phyloP scores from a whole-genome alignment of 805 yeast species.

The Allodekkera sacchari region DNA sequence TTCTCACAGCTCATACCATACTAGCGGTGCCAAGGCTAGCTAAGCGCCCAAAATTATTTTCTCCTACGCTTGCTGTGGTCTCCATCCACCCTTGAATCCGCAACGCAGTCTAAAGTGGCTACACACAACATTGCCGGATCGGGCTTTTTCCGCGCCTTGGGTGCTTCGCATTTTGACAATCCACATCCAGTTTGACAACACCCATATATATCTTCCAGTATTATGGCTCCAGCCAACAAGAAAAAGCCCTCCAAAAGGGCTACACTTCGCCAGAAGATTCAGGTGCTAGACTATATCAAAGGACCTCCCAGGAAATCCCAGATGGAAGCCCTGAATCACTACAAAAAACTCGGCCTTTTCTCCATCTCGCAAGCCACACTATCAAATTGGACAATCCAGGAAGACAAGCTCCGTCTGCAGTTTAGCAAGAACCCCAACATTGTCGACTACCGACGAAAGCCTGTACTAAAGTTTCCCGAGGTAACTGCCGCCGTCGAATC shows the following conservation, averaged over 20 bases:
- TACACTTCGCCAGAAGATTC: constrained; percentile 23
- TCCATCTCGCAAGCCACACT: constrained; percentile 28
- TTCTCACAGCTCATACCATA: too few species aligned
- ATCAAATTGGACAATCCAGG: constrained; percentile 25
- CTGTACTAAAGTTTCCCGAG: constrained; percentile 27
- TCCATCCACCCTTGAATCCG: too few species aligned
- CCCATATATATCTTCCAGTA: too few species aligned
- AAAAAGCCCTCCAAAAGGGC: constrained; percentile 21
- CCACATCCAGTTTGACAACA: too few species aligned
- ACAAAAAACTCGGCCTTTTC: constrained; percentile 15
- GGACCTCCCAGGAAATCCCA: constrained; percentile 25
- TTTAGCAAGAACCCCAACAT: constrained; percentile 18
- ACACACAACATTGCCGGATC: too few species aligned
- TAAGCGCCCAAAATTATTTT: too few species aligned
- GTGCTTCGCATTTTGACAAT: too few species aligned
- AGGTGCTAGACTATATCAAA: constrained; percentile 23
- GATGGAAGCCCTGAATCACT: constrained; percentile 18
- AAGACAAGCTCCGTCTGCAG: constrained; percentile 16
- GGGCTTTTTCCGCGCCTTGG: too few species aligned
- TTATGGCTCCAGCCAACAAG: too few species aligned
- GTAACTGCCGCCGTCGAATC: constrained; percentile 25
- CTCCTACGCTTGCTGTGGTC: too few species aligned
- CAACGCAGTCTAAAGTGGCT: too few species aligned
- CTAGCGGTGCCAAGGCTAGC: too few species aligned
- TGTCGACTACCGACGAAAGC: constrained; percentile 21